Base-by-base conservation (phyloP, 2,329 filamentous ascomycete genomes). In the Metarhizium anisopliae region DNA sequence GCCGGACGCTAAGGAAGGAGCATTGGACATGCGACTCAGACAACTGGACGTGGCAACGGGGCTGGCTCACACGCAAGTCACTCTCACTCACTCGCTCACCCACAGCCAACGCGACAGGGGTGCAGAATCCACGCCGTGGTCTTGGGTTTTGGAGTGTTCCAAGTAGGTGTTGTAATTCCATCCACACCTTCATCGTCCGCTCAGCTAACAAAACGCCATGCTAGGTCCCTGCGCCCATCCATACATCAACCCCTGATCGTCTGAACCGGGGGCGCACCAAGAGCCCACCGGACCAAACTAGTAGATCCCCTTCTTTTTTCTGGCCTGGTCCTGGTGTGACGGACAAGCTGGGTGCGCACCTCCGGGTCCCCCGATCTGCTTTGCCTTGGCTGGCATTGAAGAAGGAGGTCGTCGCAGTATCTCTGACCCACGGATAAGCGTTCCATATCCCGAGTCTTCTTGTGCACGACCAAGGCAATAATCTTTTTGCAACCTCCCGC, bases 301-400 rank as follows among this genome's bases (percentile, higher is more conserved):
- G 49, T 20, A 54, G 55, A 56, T 56, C 47, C 47, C 47, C 47
- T 54, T 49, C 42, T 54, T 54, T 56, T 54, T 49, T 43, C 18
- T 13, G 32, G 32, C 32, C 32, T 35, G 32, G 32, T 35, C 32
- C 32, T 35, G 32, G 32, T 35, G 32, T 8, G 32, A 35, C 32
- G 32, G 32, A 8, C 32, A 35, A 11, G 32, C 32, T 35, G 20
- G 25, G 25, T 25, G 25, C 25, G 25, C 25, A 25, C 42, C 47
- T 20, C 38, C 47, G 36, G 32, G 47, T 43, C 36, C 42, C 47
- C 55, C 52, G 43, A 56, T 56, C 47, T 50, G 47, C 38, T 38
- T 50, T 43, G 25, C 29, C n/a, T 7, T 35, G 32, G 5, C 25
- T 29, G 45, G 20, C 45, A 49, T 50, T 36, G 47, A 51, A 35